Evolutionary conservation across 2,329 filamentous ascomycete species (phyloP), one percentile per base, ranked within the genome.

Genomic region (Chaetothyriales sp.): DNA sequence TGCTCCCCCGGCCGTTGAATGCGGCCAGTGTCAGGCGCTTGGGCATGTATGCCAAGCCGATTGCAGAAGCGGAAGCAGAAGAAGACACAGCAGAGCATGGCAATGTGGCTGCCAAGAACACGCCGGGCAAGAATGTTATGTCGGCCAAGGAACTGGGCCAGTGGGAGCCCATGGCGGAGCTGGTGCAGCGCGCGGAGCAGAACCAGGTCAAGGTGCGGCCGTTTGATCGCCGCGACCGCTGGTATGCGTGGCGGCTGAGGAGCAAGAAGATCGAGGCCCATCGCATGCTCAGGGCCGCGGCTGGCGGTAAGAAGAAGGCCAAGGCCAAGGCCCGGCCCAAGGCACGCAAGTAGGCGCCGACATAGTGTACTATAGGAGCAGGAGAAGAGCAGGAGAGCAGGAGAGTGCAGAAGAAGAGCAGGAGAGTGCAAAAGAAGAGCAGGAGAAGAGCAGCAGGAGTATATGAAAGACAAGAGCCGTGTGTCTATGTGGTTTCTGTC

Each of bases 21-120:
- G 83, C 84, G 3, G 80, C 85, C 56, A 80, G 86, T 51, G 79
- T 82, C 62, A 78, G 92, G 59, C 78, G 81, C 49, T 75, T 98
- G 54, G 85, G 85, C 61, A 84, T 94, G 77, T 73, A 82, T 4
- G 78, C 75, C 28, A 72, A 76, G 49, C 64, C 66, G 9, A 62
- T 68, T 15, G 55, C 56, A 15, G 19, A 51, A 3, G 46, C 46
- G 2, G 47, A 46, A 40, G 58, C 46, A 1, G 22, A 15, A 10
- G 2, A 13, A 19, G 46, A 47, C 10, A 7, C 19, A n/a, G 20
- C 5, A 8, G 47, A 52, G 25, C 52, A 58, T 43, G 51, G 46
- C 43, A 28, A 48, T 25, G 44, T 48, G 48, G 19, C 58, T 51
- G n/a, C 56, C 53, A 20, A 60, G 60, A 33, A 60, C 60, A 33